Conservation (phyloP, 225 moss, liverwort and hornwort genomes). For the Marchantia paleacea region DNA sequence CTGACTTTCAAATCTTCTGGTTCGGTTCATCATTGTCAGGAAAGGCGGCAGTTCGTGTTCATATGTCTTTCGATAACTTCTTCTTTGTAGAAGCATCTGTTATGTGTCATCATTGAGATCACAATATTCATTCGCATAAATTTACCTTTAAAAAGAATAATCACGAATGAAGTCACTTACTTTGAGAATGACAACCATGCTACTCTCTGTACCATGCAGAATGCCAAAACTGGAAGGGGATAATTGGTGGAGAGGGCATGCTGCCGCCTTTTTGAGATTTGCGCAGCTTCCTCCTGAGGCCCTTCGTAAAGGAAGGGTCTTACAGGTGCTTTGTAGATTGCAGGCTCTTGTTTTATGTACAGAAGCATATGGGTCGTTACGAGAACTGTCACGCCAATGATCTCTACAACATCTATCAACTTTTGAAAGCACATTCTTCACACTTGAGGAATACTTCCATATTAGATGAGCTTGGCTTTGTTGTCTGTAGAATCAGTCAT, state of each 20-base stretch:
- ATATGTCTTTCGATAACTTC: not conserved
- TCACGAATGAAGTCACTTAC: not conserved
- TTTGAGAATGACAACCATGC: not conserved
- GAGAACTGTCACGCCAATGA: no score
- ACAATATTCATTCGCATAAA: no score
- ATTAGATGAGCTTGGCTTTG: no score
- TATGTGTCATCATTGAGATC: no score
- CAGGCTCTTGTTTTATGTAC: no score
- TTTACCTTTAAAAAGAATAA: no score
- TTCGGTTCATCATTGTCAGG: not conserved
- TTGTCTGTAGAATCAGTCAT: no score
- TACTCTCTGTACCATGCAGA: conserved; percentile 35
- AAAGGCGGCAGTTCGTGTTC: not conserved
- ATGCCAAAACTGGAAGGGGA: conserved; percentile 74
- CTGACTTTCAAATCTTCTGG: not conserved
- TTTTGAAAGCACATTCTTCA: no score
- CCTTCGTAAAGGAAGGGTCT: conserved; percentile 69
- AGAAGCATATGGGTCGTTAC: no score
- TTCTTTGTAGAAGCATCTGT: no score
- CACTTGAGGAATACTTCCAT: no score
- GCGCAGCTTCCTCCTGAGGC: conserved; percentile 59
- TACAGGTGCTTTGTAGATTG: conserved; percentile 55
- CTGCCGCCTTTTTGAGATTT: conserved; percentile 84
- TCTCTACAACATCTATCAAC: no score
- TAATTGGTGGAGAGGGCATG: conserved; percentile 91